Base-by-base conservation (phyloP, 2,329 filamentous ascomycete species). In the Phialophora macrospora region DNA sequence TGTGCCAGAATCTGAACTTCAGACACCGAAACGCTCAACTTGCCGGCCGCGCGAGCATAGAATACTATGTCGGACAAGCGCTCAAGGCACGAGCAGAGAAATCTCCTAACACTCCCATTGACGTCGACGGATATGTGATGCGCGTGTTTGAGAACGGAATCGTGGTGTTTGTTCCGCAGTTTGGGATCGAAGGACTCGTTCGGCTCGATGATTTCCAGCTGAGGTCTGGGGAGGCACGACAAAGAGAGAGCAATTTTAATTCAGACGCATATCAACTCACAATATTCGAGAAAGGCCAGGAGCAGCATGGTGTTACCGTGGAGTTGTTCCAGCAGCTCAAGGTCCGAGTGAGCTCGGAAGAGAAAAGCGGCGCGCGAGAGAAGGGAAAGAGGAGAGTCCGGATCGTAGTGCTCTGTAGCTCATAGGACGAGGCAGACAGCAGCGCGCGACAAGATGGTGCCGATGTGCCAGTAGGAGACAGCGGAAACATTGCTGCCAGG, bases 1-100 rank as follows among this genome's bases (percentile, higher is more conserved):
- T 99, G 26, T 98, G 95, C 85, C 93, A 93, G 79, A 99, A 99
- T 81, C 97, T 99, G 85, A 99, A 99, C 78, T 89, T 95, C 64
- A 89, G 95, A 7, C 95, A 99, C 78, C 92, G 95, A 75, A 99
- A 99, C 78, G 95, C 95, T 34, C 95, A 99, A 79, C 90, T 96
- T 80, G 95, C 95, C 2, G 94, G 94, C 41, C 88, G 95, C 66
- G 94, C 95, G 28, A 95, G 90, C 72, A 93, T 99, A 69, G 93
- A 97, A 73, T 99, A 98, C 81, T 99, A 98, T 76, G 95, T 99
- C 56, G 95, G 95, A 0, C 95, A 99, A 80, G 93, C 94, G 12
- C 88, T 99, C 63, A 95, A 95, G 80, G 92, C 86, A 9, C 82
- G 86, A 61, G 82, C 87, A 17, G 80, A 81, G 71, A 80, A 80